Evolutionary conservation across 2,329 filamentous ascomycete species (phyloP).

Genomic region (Tympanopsis confertula): DNA sequence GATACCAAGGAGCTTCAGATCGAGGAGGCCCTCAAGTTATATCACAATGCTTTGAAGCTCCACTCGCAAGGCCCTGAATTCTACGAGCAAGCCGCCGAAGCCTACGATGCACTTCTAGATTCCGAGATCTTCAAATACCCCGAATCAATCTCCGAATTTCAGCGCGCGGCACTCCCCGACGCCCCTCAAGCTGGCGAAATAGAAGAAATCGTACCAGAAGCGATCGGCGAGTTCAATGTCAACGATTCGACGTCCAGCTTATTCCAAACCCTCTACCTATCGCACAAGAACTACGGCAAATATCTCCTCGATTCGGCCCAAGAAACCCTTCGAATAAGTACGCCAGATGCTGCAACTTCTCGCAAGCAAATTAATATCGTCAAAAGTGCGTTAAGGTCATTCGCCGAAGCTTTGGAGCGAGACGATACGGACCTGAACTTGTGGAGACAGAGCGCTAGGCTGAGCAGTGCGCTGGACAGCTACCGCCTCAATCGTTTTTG

Average conservation of each 20-base stretch:
- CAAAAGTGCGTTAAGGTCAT: slow-evolving; percentile 32
- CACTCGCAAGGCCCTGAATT: slow-evolving; percentile 75
- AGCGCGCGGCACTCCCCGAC: slow-evolving; percentile 45
- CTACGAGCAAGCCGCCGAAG: slow-evolving; percentile 65
- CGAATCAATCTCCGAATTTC: slow-evolving; percentile 76
- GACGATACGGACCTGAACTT: slow-evolving; percentile 54
- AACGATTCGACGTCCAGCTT: slow-evolving; percentile 68
- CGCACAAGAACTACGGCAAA: slow-evolving; percentile 91
- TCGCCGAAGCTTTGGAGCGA: slow-evolving; percentile 50
- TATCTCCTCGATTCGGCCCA: slow-evolving; percentile 60
- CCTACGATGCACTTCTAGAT: slow-evolving; percentile 74
- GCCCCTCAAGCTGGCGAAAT: slow-evolving; percentile 29
- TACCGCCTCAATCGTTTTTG: slow-evolving; percentile 48
- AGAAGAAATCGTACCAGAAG: slow-evolving; percentile 33
- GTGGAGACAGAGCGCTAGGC: slow-evolving; percentile 47
- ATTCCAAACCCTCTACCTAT: slow-evolving; percentile 80
- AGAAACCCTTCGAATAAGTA: background rate
- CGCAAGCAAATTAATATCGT: slow-evolving; percentile 20
- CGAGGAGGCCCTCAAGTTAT: slow-evolving; percentile 90
- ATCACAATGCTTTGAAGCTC: slow-evolving; percentile 79
- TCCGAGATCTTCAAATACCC: slow-evolving; percentile 92
- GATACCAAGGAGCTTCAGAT: slow-evolving; percentile 88
- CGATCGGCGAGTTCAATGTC: slow-evolving; percentile 46
- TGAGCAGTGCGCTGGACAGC: slow-evolving; percentile 44
- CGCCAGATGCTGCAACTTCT: slow-evolving; percentile 2